Percentiles rank a stretch among this genome's conserved stretches.
phyloP scores from a whole-genome alignment of 2,329 filamentous ascomycete species.

The Pestalotiopsis sp. region DNA sequence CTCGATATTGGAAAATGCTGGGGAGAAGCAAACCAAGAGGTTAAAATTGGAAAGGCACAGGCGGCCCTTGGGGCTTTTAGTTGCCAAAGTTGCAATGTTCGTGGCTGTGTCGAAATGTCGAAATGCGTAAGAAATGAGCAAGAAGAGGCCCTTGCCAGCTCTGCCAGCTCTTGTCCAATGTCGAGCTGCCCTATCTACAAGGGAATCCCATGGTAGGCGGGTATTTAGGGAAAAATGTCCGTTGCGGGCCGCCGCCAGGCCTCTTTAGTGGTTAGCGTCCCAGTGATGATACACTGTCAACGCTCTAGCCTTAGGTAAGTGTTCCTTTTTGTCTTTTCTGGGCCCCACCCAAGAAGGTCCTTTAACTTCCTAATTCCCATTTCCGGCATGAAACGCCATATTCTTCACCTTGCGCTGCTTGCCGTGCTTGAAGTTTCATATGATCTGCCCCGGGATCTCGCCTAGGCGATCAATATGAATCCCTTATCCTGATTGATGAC shows the following conservation, averaged over 20 bases:
- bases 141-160: too few relatives aligned
- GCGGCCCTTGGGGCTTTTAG: too few relatives aligned
- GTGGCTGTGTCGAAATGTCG: too few relatives aligned
- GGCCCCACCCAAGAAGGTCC: not conserved
- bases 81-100: too few relatives aligned
- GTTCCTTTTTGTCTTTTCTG: not conserved
- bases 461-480: not conserved
- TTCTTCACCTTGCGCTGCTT: not conserved
- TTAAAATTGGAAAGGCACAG: too few relatives aligned
- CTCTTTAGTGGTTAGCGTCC: not conserved
- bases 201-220: not conserved
- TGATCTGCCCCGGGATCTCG: conserved; percentile 1
- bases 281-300: not conserved
- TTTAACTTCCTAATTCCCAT: not conserved
- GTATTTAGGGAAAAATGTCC: not conserved
- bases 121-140: too few relatives aligned
- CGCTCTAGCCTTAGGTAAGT: not conserved
- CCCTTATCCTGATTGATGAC: not conserved
- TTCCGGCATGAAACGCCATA: conserved; percentile 7
- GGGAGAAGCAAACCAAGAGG: too few relatives aligned
- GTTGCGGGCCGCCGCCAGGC: not conserved
- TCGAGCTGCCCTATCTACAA: not conserved
- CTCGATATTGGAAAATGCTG: not conserved
- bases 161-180: too few relatives aligned
- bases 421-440: conserved; percentile 5